These are phyloP conservation scores for Phtheirospermum japonicum DNA, from an alignment of 257 asterid species.

Conservation along the genomic window DNA sequence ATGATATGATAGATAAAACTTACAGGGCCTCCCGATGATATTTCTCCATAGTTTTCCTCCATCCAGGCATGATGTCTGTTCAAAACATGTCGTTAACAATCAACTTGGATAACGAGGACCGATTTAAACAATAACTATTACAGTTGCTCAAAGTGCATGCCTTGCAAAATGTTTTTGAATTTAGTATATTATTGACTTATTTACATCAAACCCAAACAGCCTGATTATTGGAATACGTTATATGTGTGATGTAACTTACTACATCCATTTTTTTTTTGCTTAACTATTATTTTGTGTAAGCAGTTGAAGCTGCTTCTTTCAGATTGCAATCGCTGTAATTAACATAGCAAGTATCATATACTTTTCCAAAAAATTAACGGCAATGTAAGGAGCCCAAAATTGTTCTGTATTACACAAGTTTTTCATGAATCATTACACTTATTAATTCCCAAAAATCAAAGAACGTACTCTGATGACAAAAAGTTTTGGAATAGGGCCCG, in stretches of 20 bases:
- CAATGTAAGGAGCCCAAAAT: too few relatives aligned
- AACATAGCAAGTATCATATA: neutral
- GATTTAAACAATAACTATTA: conserved; percentile 2
- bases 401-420: too few relatives aligned
- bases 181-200: neutral
- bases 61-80: conserved; percentile 67
- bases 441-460: too few relatives aligned
- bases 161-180: neutral
- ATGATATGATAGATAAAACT: conserved; percentile 34
- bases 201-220: neutral
- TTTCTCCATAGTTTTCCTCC: conserved; percentile 90
- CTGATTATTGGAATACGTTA: neutral
- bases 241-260: neutral
- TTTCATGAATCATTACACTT: too few relatives aligned
- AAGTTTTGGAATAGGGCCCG: conserved; percentile 81
- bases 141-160: neutral
- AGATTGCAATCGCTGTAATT: conserved; percentile 53
- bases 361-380: neutral
- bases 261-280: neutral
- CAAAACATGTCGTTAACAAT: conserved; percentile 7
- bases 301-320: conserved; percentile 78
- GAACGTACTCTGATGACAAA: conserved; percentile 73
- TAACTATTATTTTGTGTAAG: conserved; percentile 42
- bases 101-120: conserved; percentile 3
- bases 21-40: conserved; percentile 76